Evolutionary conservation across 2,329 filamentous ascomycete genomes (phyloP).

Genomic region (Colletotrichum sp.): DNA sequence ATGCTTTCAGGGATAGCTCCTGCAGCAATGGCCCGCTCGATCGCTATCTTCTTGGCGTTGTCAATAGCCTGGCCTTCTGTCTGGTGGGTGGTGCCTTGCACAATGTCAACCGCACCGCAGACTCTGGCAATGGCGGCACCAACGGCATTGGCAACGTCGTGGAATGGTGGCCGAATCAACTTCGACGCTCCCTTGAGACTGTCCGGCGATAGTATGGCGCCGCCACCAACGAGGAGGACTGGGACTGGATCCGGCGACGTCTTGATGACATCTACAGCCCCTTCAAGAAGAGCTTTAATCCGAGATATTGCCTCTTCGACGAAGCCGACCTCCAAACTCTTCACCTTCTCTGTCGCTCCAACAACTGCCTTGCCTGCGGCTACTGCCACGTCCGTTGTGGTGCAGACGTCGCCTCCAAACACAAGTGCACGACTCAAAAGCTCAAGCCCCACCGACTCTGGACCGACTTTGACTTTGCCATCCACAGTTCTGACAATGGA

Average conservation of each 20-base stretch:
- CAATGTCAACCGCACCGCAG: conserved; percentile 53
- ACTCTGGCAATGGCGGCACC: conserved; percentile 68
- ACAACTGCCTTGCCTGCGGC: conserved; percentile 57
- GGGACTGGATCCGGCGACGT: conserved; percentile 28
- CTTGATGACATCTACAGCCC: conserved; percentile 30
- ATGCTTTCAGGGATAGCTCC: conserved; percentile 31
- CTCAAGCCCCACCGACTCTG: conserved; percentile 56
- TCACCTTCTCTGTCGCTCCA: conserved; percentile 35
- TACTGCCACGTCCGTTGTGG: conserved; percentile 49
- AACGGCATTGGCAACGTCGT: conserved; percentile 68
- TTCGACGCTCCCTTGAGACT: conserved; percentile 59
- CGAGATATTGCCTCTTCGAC: conserved; percentile 25
- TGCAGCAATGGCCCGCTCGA: conserved; percentile 21
- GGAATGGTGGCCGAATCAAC: conserved; percentile 61
- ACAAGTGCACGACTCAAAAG: conserved; percentile 49
- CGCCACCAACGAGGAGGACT: conserved; percentile 64
- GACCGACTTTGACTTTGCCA: conserved; percentile 45
- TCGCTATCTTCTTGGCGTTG: conserved; percentile 23
- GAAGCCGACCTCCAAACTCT: conserved; percentile 26
- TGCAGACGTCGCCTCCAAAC: conserved; percentile 51
- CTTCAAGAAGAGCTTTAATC: conserved; percentile 25
- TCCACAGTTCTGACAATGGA: conserved; percentile 39
- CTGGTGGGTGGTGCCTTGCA: conserved; percentile 23
- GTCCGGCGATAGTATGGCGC: conserved; percentile 62
- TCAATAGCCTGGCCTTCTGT: conserved; percentile 24